Evolutionary conservation across 2,329 filamentous ascomycete genomes (phyloP), one percentile per base, ranked within the genome.

Genomic region (Exophiala sp.): DNA sequence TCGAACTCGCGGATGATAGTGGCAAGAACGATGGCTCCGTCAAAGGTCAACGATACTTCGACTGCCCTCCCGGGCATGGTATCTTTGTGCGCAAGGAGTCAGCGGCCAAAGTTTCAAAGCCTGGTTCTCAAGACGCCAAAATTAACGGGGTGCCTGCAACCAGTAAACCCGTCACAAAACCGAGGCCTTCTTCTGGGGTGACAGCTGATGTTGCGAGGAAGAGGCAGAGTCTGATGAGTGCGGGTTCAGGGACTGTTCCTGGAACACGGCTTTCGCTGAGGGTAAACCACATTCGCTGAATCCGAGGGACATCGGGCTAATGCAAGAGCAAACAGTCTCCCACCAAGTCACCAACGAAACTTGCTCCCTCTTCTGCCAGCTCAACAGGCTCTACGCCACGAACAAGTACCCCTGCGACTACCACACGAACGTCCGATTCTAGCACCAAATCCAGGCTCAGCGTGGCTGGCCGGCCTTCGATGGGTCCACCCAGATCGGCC

Each of bases 1-100:
- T 97, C 55, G 91, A 96, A 75, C 82, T 97, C 52, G 84, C 90
- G 48, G 87, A 89, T 43, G 78, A 85, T 49, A 83, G 81, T 16
- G 92, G 94, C 32, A 97, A 97, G 76, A 97, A 97, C 65, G 90
- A 97, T 78, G 92, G 92, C 61, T 87, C 88, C 51, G 89, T 97
- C 43, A 83, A 92, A 70, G 91, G 90, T 58, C 82, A 89, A 67
- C 79, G 89, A 16, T 97, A 97, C 69, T 97, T 96, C 65, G 84
- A 91, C 46, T 97, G 92, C 63, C 69, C 78, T 45, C 72, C 76
- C 41, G 72, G 80, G 68, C 71, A 86, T 81, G 83, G 89, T 78
- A 94, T 99, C 83, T 97, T 99, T 66, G 82, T 96, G 51, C 83
- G 89, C 59, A 85, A 89, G 29, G 75, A 81, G 50, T 86, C 86